A percentile compares a stretch with the other conserved stretches of the same genome.
Conservation (phyloP, 768 basidiomycete genomes). For the Kwoniella bestiolae region DNA sequence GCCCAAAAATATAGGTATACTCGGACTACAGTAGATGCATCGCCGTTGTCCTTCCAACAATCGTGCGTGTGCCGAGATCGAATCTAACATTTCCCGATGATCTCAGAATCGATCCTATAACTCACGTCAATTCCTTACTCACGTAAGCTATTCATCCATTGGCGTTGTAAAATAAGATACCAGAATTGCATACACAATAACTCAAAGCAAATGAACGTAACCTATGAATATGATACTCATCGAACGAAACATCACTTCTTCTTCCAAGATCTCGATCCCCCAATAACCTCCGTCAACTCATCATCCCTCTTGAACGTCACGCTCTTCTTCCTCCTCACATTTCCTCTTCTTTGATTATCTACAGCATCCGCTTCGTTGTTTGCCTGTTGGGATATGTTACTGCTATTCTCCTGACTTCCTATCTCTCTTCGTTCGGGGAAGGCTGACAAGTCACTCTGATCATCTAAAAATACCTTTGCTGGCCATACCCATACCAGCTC, state of each 20-base stretch:
- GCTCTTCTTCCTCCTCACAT: neutral
- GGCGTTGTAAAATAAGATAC: neutral
- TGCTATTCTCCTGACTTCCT: neutral
- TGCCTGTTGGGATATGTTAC: neutral
- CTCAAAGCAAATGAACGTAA: neutral
- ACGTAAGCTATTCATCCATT: too few relatives aligned
- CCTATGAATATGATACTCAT: neutral
- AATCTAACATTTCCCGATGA: too few relatives aligned
- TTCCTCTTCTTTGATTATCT: neutral
- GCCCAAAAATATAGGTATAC: too few relatives aligned
- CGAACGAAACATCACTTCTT: neutral
- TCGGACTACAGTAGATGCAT: too few relatives aligned
- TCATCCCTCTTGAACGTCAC: conserved; percentile 9
- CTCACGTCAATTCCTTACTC: too few relatives aligned
- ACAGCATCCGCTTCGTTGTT: neutral
- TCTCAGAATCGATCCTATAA: too few relatives aligned
- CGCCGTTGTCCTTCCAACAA: too few relatives aligned
- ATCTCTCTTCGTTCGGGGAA: neutral
- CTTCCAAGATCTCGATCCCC: neutral
- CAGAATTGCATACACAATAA: neutral
- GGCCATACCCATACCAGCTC: conserved; percentile 47
- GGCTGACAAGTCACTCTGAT: neutral
- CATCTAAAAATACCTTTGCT: conserved; percentile 32
- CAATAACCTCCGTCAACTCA: conserved; percentile 3
- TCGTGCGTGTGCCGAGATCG: too few relatives aligned